phyloP scores from a whole-genome alignment of 176 grass and related monocot genomes.

The Ensete glaucum region DNA sequence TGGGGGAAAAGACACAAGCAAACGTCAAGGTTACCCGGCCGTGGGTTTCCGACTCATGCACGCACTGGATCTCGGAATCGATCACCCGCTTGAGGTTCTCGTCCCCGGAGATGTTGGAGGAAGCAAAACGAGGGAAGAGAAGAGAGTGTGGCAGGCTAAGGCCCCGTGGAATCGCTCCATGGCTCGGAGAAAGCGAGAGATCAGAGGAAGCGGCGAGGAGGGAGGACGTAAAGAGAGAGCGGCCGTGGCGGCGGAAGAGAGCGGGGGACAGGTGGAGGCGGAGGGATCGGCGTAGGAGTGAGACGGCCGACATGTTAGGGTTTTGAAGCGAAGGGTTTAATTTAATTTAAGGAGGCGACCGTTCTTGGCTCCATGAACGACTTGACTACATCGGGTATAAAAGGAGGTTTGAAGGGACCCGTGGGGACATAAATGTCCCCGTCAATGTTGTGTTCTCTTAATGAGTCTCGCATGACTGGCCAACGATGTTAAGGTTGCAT shows the following conservation, averaged over 20 bases:
- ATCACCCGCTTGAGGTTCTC: slow-evolving; percentile 47
- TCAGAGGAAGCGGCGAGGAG: not conserved
- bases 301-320: slow-evolving; percentile 36
- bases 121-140: slow-evolving; percentile 27
- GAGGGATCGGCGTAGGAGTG: slow-evolving; percentile 32
- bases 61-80: slow-evolving; percentile 66
- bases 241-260: not conserved
- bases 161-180: not conserved
- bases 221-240: slow-evolving; percentile 14
- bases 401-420: not conserved
- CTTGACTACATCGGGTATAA: slow-evolving; percentile 8
- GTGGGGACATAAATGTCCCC: too few relatives aligned
- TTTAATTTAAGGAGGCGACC: too few relatives aligned
- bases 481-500: too few relatives aligned
- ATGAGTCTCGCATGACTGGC: too few relatives aligned
- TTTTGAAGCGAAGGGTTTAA: not conserved
- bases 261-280: slow-evolving; percentile 8
- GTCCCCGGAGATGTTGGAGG: slow-evolving; percentile 40
- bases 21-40: slow-evolving; percentile 6
- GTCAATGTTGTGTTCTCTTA: too few relatives aligned
- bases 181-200: not conserved
- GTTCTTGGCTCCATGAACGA: not conserved
- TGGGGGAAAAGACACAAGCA: not conserved
- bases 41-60: slow-evolving; percentile 22
- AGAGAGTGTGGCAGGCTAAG: not conserved